Evolutionary conservation across 2,329 filamentous ascomycete genomes (phyloP).

Genomic region (Curvularia sp.): DNA sequence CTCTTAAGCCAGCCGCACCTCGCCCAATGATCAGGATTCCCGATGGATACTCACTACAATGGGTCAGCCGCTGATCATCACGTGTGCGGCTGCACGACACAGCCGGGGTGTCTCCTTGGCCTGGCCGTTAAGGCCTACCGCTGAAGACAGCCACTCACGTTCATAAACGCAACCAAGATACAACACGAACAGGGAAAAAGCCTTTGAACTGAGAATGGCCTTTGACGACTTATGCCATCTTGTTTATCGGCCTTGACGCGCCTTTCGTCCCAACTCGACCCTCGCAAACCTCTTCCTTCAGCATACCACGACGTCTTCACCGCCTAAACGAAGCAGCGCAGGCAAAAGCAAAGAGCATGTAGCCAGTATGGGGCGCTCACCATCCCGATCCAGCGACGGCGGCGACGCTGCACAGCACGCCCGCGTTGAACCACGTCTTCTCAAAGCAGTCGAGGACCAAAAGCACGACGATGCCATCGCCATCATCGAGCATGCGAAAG

Average conservation of each 20-base stretch:
- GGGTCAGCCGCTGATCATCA: constrained; percentile 17
- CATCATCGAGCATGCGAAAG: constrained; percentile 47
- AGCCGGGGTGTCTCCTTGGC: constrained; percentile 26
- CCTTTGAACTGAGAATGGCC: constrained; percentile 6
- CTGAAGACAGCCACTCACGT: constrained; percentile 25
- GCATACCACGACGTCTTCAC: neutral
- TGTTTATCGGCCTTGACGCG: constrained; percentile 10
- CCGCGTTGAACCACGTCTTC: constrained; percentile 46
- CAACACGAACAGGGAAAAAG: constrained; percentile 7
- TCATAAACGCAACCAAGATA: constrained; percentile 7
- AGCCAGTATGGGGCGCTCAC: constrained; percentile 44
- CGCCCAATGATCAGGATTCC: constrained; percentile 1
- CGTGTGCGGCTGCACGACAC: constrained; percentile 42
- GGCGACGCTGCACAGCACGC: constrained; percentile 36
- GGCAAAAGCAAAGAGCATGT: constrained; percentile 22
- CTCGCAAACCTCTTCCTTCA: constrained; percentile 9
- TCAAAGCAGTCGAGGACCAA: constrained; percentile 47
- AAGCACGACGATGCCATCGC: constrained; percentile 41
- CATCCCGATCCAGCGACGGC: constrained; percentile 48
- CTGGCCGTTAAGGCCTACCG: constrained; percentile 21
- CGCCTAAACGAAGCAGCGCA: constrained; percentile 9
- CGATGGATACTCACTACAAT: constrained; percentile 8
- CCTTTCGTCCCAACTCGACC: constrained; percentile 16
- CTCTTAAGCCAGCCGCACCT: constrained; percentile 1
- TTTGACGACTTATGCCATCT: constrained; percentile 21